Percentiles rank a stretch among this genome's conserved stretches.
phyloP scores from a whole-genome alignment of 345 rosid species.

The Populus euphratica region DNA sequence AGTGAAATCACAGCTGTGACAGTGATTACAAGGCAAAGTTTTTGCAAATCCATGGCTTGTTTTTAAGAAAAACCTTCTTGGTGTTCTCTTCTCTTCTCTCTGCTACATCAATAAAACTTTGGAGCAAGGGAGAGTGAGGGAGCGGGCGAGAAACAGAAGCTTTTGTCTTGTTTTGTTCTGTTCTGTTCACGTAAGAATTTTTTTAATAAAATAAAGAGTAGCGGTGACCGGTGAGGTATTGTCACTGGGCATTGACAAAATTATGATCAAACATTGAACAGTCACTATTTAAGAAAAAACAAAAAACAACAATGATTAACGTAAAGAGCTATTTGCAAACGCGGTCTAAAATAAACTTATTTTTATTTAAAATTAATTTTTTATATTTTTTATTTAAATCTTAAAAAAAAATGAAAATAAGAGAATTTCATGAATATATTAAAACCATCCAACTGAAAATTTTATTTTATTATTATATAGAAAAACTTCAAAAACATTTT shows the following conservation, averaged over 20 bases:
- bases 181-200: background rate
- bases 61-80: background rate
- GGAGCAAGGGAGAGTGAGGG: background rate
- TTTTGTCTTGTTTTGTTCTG: background rate
- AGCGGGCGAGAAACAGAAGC: background rate
- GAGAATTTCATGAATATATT: background rate
- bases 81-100: background rate
- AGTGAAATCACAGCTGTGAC: slow-evolving; percentile 44
- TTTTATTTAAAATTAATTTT: no score
- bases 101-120: background rate
- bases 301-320: no score
- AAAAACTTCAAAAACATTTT: no score
- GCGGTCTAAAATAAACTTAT: no score
- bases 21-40: slow-evolving; percentile 31
- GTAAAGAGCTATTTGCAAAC: no score
- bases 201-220: background rate
- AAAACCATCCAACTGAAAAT: background rate
- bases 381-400: no score
- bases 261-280: no score
- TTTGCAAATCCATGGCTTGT: slow-evolving; percentile 57
- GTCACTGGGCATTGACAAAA: background rate
- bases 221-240: background rate
- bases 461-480: no score
- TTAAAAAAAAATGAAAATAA: no score
- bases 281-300: no score